These are phyloP conservation scores for Wallacemonas rigidus DNA, from an alignment of 208 protist genomes.

Conservation along the genomic window DNA sequence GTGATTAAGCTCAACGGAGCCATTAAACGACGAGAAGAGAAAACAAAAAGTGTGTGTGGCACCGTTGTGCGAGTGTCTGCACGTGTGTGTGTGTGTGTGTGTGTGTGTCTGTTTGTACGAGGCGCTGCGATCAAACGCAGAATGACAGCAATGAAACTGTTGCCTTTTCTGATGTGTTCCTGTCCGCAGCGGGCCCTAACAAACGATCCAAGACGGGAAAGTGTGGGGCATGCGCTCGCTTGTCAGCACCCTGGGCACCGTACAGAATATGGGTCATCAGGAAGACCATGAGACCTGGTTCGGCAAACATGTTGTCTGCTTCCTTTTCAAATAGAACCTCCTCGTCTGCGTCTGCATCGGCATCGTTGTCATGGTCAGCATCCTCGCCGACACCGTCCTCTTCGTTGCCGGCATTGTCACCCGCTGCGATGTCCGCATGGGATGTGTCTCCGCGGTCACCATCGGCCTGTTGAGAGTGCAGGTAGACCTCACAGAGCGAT, in stretches of 20 bases:
- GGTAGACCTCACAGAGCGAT: not conserved
- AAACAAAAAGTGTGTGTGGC: slow-evolving; percentile 16
- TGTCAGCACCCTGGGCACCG: not conserved
- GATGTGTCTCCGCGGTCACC: no score
- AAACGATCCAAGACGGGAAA: slow-evolving; percentile 19
- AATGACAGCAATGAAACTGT: slow-evolving; percentile 15
- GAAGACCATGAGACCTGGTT: slow-evolving; percentile 53
- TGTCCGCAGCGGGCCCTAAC: not conserved
- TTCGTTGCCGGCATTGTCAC: not conserved
- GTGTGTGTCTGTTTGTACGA: no score
- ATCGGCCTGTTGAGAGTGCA: not conserved
- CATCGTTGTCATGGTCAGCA: slow-evolving; percentile 24
- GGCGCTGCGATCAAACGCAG: not conserved
- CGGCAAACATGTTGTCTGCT: slow-evolving; percentile 84
- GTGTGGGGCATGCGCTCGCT: not conserved
- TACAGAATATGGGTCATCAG: slow-evolving; percentile 31
- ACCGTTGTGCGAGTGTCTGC: not conserved
- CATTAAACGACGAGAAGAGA: slow-evolving; percentile 4
- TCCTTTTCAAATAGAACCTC: slow-evolving; percentile 88
- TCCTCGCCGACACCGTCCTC: slow-evolving; percentile 17
- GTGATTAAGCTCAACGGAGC: not conserved
- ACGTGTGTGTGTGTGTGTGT: no score
- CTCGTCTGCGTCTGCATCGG: slow-evolving; percentile 28
- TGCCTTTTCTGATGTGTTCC: slow-evolving; percentile 6
- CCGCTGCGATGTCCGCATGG: no score